These are phyloP conservation scores for Cyclotella baltica DNA, from an alignment of 108 stramenopile genomes.

Conservation along the genomic window DNA sequence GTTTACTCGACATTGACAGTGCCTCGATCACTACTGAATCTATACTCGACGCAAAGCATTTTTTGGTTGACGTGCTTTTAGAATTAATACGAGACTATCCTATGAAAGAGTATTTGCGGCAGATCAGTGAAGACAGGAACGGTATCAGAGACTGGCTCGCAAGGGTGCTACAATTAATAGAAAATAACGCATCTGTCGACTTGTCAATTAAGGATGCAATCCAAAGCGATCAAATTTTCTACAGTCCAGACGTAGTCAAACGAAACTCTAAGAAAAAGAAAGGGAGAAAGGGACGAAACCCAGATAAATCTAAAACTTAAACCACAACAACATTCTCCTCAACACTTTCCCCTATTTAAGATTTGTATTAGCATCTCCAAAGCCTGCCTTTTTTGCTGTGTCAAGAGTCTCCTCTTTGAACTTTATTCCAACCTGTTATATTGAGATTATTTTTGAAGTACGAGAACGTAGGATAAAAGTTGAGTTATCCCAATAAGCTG, in stretches of 20 bases:
- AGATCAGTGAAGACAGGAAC: slow-evolving; percentile 51
- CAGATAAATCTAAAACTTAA: neutral
- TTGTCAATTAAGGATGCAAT: slow-evolving; percentile 34
- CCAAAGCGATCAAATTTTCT: slow-evolving; percentile 52
- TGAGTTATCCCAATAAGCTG: too few relatives aligned
- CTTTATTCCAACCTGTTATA: slow-evolving; percentile 53
- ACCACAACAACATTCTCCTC: neutral
- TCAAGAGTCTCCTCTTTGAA: slow-evolving; percentile 75
- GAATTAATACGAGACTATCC: slow-evolving; percentile 61
- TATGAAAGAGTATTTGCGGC: slow-evolving; percentile 48
- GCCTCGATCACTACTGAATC: neutral
- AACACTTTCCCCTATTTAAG: neutral
- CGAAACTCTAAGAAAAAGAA: slow-evolving; percentile 32
- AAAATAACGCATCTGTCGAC: neutral
- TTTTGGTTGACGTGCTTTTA: slow-evolving; percentile 36
- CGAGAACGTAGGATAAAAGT: too few relatives aligned
- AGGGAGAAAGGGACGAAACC: neutral
- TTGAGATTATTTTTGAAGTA: neutral
- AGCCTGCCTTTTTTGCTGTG: slow-evolving; percentile 65
- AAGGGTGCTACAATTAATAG: slow-evolving; percentile 23
- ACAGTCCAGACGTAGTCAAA: slow-evolving; percentile 51
- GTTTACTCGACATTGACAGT: slow-evolving; percentile 49
- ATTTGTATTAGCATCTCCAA: slow-evolving; percentile 9
- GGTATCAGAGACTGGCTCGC: slow-evolving; percentile 58
- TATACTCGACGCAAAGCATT: slow-evolving; percentile 33